A percentile compares a stretch with the other conserved stretches of the same genome.
These are phyloP conservation scores for Saitozyma podzolica DNA, from an alignment of 768 basidiomycete genomes.

Conservation along the genomic window DNA sequence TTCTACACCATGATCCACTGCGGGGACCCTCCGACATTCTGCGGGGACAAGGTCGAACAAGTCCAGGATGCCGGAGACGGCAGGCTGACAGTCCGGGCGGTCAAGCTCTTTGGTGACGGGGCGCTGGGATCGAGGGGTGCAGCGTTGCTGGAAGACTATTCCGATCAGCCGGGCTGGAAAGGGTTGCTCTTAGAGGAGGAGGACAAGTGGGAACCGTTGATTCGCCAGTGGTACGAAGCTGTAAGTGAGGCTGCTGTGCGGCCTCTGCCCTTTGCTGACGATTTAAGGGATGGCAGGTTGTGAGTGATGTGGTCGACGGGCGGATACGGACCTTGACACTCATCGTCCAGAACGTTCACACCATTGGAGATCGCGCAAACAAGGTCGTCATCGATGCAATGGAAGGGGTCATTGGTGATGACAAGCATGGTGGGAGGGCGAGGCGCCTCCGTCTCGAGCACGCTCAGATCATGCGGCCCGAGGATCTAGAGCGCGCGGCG, in stretches of 20 bases:
- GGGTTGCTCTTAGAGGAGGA: conserved; percentile 70
- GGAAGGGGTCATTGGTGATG: conserved; percentile 61
- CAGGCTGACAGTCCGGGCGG: conserved; percentile 60
- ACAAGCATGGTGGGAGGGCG: conserved; percentile 7
- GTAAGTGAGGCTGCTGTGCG: conserved; percentile 27
- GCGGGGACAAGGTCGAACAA: conserved; percentile 65
- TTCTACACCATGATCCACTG: conserved; percentile 52
- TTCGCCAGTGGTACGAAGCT: conserved; percentile 67
- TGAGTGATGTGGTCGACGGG: conserved; percentile 54
- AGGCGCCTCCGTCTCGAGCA: conserved; percentile 82
- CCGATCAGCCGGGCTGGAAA: conserved; percentile 66
- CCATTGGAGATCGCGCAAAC: conserved; percentile 74
- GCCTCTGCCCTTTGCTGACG: conserved; percentile 1
- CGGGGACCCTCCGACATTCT: conserved; percentile 59
- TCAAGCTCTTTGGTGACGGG: conserved; percentile 62
- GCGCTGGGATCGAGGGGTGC: conserved; percentile 92
- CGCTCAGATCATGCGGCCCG: conserved; percentile 76
- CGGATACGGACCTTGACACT: background rate
- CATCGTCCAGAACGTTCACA: conserved; percentile 65
- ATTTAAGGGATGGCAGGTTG: conserved; percentile 72
- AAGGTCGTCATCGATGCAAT: conserved; percentile 78
- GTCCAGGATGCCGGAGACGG: conserved; percentile 59
- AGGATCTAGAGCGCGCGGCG: conserved; percentile 70
- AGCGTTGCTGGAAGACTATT: conserved; percentile 79
- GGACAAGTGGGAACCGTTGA: conserved; percentile 60